Base-by-base conservation (phyloP, 2,329 filamentous ascomycete genomes). In the Nannizzia gypsea region DNA sequence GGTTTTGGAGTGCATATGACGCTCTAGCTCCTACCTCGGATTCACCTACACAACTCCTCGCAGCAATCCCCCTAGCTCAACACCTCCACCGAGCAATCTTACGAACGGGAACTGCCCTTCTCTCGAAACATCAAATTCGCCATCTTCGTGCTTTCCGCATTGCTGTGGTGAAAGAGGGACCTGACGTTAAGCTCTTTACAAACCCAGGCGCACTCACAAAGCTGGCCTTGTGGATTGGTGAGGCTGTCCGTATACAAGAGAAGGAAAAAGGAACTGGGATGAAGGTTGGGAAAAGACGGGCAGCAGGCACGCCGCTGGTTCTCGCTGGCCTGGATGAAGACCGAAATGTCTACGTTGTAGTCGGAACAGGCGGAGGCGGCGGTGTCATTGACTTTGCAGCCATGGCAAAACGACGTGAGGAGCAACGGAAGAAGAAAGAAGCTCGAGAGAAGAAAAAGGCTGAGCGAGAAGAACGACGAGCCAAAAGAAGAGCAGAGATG, bases 171-270 rank as follows among this genome's bases (percentile, higher is more conserved):
- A 96, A 95, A 70, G 93, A 97, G 68, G 90, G 92, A 0, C 90
- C 91, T 0, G 93, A 97, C 67, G 87, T 95, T 0, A 76, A 82
- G n/a, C 81, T 97, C 9, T 99, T 99, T 74, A 90, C 87, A 0
- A 92, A 97, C 68, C 91, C 93, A 0, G 89, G 91, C 4, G 93
- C 93, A 1, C 77, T 99, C 24, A 95, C 91, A 1, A 96, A 97
- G 72, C 81, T 99, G 13, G 91, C 92, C 0, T 80, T 96, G 2
- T 99, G 93, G 93, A 83, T 99, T 46, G 89, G 88, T 52, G 92
- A 97, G 74, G 93, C 93, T 0, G 85, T 97, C 50, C 83, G 87
- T 1, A 91, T 96, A 65, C 88, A 95, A 67, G 93, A 97, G 72
- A 84, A 85, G 57, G 89, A 93, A 63, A 87, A 86, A 24, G 88